Conservation (phyloP, 805 yeast genomes). For the Saturnispora galanensis region DNA sequence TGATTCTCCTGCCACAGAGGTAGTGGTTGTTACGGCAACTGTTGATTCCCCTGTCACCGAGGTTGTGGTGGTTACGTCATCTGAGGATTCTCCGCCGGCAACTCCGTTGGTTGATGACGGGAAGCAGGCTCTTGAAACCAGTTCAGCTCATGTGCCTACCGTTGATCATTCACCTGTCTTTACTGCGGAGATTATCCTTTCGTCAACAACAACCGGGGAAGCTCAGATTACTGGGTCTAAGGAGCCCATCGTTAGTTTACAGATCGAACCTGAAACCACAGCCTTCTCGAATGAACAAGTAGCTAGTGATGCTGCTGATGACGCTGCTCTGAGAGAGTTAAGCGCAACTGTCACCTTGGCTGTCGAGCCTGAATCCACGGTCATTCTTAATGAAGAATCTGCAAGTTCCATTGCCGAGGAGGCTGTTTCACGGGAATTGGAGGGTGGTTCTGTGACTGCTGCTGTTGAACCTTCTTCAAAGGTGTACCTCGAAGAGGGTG, state of each 20-base stretch:
- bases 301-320: neutral
- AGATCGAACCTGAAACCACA: neutral
- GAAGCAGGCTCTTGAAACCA: no score
- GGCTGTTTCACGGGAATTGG: neutral
- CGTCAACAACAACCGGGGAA: no score
- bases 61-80: neutral
- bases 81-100: neutral
- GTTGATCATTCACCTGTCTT: no score
- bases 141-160: no score
- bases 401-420: slow-evolving; percentile 1
- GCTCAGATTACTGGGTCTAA: neutral
- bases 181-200: no score
- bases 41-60: neutral
- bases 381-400: no score
- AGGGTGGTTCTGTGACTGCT: neutral
- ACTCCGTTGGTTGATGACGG: no score
- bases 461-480: slow-evolving; percentile 6
- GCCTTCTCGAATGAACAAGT: neutral
- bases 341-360: no score
- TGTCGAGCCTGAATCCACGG: slow-evolving; percentile 6
- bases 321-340: no score
- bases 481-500: neutral
- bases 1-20: neutral
- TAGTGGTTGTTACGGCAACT: neutral
- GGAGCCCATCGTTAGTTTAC: neutral